Conservation (phyloP, 441 rosid genomes). For the Croton setiger region DNA sequence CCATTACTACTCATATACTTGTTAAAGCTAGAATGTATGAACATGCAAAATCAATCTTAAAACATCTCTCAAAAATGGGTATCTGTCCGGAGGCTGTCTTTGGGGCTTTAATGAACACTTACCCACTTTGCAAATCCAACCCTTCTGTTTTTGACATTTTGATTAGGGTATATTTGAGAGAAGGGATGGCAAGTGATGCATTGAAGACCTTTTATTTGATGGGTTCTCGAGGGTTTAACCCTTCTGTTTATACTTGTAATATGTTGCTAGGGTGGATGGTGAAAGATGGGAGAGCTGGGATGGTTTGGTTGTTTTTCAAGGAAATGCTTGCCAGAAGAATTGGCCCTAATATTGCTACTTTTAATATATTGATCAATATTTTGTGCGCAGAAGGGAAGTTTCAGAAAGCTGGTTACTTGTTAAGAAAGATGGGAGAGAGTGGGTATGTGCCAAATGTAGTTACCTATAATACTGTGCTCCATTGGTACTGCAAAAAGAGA, state of each 20-base stretch:
- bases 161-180: constrained; percentile 59
- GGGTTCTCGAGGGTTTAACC: constrained; percentile 61
- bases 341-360: constrained; percentile 74
- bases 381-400: constrained; percentile 66
- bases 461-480: constrained; percentile 72
- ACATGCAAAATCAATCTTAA: constrained; percentile 55
- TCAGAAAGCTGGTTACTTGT: constrained; percentile 55
- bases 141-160: constrained; percentile 82
- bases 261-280: constrained; percentile 52
- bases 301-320: constrained; percentile 65
- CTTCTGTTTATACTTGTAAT: constrained; percentile 69
- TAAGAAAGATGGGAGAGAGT: constrained; percentile 74
- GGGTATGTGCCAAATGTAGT: constrained; percentile 69
- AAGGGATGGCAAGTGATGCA: constrained; percentile 57
- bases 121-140: constrained; percentile 77
- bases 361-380: constrained; percentile 71
- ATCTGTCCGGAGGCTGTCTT: constrained; percentile 50
- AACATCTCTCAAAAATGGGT: constrained; percentile 46
- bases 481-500: constrained; percentile 79
- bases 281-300: constrained; percentile 40
- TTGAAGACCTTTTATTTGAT: constrained; percentile 56
- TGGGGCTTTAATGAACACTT: constrained; percentile 64
- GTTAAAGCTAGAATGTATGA: constrained; percentile 79
- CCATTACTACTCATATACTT: constrained; percentile 68
- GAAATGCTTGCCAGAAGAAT: constrained; percentile 65